These are phyloP conservation scores for Magnusiomyces sp. DNA, from an alignment of 1,139 yeast genomes.

Conservation along the genomic window DNA sequence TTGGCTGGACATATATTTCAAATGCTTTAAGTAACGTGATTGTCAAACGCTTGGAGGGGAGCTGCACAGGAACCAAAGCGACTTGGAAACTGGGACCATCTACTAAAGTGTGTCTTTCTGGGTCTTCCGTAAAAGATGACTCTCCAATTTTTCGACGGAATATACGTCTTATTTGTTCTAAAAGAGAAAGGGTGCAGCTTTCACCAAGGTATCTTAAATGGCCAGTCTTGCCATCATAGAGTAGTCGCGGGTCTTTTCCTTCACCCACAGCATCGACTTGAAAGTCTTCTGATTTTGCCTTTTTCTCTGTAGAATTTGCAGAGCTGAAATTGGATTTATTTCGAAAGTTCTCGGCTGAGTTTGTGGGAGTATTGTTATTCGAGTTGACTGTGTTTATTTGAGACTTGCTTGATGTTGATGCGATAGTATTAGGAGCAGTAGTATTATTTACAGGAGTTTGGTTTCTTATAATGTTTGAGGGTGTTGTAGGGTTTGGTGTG, in stretches of 20 bases:
- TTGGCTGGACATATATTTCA: conserved; percentile 33
- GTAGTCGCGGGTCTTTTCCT: conserved; percentile 29
- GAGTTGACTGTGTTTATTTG: background rate
- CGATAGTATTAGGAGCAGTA: no score
- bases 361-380: no score
- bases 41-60: conserved; percentile 30
- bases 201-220: conserved; percentile 33
- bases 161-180: conserved; percentile 30
- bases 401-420: background rate
- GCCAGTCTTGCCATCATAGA: conserved; percentile 28
- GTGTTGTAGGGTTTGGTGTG: no score
- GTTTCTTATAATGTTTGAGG: no score
- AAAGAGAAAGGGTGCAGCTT: conserved; percentile 30
- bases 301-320: conserved; percentile 3
- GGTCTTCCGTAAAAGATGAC: conserved; percentile 34
- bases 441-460: no score
- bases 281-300: conserved; percentile 10
- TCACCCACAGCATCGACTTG: conserved; percentile 23
- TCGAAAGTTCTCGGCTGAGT: no score
- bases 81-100: conserved; percentile 29
- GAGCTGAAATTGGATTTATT: no score
- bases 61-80: conserved; percentile 21
- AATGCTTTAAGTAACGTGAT: conserved; percentile 30
- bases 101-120: conserved; percentile 31
- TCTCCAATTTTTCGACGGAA: conserved; percentile 27